Conservation (phyloP, 208 protist genomes). For the Trypanosoma theileri region DNA sequence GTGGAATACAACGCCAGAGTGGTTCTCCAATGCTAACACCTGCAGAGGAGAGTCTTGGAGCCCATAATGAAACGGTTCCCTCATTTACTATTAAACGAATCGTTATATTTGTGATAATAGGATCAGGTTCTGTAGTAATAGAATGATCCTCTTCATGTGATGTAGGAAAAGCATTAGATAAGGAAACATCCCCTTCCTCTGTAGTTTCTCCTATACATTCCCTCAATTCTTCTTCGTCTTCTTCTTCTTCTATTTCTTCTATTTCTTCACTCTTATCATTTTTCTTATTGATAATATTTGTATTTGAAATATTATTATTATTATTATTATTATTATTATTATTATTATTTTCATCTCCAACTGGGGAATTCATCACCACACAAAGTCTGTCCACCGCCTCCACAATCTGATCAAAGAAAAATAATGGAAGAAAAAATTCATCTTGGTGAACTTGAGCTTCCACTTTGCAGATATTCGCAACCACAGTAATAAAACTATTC, state of each 20-base stretch:
- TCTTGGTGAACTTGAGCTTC: constrained; percentile 19
- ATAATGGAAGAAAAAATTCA: constrained; percentile 27
- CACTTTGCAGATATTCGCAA: constrained; percentile 10
- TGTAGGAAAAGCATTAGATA: background rate
- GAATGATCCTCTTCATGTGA: background rate
- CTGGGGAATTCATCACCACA: background rate
- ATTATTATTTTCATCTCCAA: background rate
- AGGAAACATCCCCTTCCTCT: constrained; percentile 8
- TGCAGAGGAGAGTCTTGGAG: constrained; percentile 61
- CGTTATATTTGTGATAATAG: constrained; percentile 14
- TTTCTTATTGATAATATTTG: background rate
- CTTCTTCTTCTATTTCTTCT: background rate
- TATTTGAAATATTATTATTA: background rate
- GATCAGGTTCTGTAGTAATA: background rate
- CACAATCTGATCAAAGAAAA: constrained; percentile 23
- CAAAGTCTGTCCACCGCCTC: constrained; percentile 19
- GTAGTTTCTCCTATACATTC: background rate
- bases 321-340: background rate
- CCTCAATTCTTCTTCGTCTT: background rate
- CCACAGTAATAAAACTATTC: constrained; percentile 20
- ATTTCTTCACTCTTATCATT: too few relatives aligned
- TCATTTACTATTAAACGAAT: constrained; percentile 19
- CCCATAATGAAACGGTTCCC: constrained; percentile 35
- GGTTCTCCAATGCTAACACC: constrained; percentile 54
- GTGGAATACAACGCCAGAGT: constrained; percentile 51